phyloP scores from a whole-genome alignment of 768 basidiomycete species.

The Flagelloscypha sp. region DNA sequence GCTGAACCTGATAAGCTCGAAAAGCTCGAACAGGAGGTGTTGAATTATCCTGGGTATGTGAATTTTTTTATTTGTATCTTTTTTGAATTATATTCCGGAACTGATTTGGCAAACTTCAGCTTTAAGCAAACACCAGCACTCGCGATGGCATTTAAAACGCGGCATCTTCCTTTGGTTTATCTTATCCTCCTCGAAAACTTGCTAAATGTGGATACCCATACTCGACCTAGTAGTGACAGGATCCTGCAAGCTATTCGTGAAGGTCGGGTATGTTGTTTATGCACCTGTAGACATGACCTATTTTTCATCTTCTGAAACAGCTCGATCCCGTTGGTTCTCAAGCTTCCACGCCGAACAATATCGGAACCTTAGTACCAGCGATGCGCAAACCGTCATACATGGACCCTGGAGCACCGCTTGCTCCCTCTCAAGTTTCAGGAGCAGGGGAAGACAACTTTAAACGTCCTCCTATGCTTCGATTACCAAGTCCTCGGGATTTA shows the following conservation, averaged over 20 bases:
- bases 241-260: slow-evolving; percentile 62
- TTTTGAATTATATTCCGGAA: neutral
- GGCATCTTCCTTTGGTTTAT: slow-evolving; percentile 66
- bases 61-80: slow-evolving; percentile 1
- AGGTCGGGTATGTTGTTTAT: slow-evolving; percentile 51
- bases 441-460: neutral
- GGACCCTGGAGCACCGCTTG: no score
- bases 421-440: no score
- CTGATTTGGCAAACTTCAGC: neutral
- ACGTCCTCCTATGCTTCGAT: no score
- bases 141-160: slow-evolving; percentile 50
- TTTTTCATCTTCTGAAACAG: slow-evolving; percentile 12
- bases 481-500: no score
- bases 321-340: slow-evolving; percentile 17
- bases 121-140: slow-evolving; percentile 39
- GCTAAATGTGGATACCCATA: slow-evolving; percentile 48
- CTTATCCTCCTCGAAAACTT: slow-evolving; percentile 68
- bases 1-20: slow-evolving; percentile 60
- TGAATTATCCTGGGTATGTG: slow-evolving; percentile 63
- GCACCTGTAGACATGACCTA: slow-evolving; percentile 5
- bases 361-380: no score
- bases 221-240: slow-evolving; percentile 66
- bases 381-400: no score
- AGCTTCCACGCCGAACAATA: neutral
- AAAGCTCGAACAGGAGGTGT: slow-evolving; percentile 64